Evolutionary conservation across 352 stramenopile genomes (phyloP), one percentile per base, ranked within the genome.

Genomic region (Globisporangium megalacanthum): DNA sequence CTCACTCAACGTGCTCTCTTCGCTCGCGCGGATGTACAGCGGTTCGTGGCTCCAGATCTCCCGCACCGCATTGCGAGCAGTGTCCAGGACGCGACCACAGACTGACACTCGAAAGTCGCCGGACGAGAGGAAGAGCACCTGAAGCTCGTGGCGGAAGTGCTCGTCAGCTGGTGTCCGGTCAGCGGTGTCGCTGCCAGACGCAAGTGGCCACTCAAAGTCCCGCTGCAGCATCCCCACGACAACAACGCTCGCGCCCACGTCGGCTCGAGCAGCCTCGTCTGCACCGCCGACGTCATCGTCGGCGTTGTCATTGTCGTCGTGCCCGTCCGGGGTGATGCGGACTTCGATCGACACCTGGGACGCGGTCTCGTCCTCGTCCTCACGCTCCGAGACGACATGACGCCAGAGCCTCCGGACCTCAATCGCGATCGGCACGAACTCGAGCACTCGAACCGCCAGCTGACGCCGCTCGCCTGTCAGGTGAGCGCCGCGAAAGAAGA

Each of bases 81-180:
- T 41, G 17, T 36, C 33, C 13, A 48, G 15, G 0, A 39, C 20
- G n/a, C 48, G 47, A 0, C 62, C 75, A 42, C 64, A 66, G 20
- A 80, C 69, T 14, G 64, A 56, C 15, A 87, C 67, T 19, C 68
- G 48, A 57, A 85, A 92, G 19, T 60, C 58, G 11, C 81, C 81
- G 50, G 85, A 69, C 1, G 81, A 83, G 39, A 92, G 59, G 63
- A 92, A 89, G 37, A 88, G 60, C 57, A 72, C 73, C 49, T 79
- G 71, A 29, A 92, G 51, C 52, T 79, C 63, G 54, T 31, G 54
- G 14, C 10, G 25, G 15, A 45, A n/a, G 17, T 29, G 5, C 49
- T 54, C 33, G 22, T 10, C 17, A 13, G 42, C n/a, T 13, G 6
- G 6, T 10, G n/a, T 15, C 17, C 42, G 8, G n/a, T 29, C 42